These are phyloP conservation scores for Vickermania ingenoplastis DNA, from an alignment of 208 protist species.

Conservation along the genomic window DNA sequence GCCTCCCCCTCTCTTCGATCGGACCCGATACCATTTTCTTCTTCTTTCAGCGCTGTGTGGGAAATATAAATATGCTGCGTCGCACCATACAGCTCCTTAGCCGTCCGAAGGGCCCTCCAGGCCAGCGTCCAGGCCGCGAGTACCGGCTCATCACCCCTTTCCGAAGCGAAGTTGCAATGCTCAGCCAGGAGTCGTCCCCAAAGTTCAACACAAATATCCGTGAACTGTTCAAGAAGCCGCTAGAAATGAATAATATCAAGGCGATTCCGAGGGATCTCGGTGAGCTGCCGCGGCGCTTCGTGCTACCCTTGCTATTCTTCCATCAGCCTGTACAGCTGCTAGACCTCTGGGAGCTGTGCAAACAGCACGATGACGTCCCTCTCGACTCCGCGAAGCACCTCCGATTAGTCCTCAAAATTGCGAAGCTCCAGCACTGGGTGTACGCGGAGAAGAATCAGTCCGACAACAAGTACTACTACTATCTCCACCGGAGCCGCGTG, in stretches of 20 bases:
- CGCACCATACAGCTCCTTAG: slow-evolving; percentile 25
- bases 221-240: slow-evolving; percentile 80
- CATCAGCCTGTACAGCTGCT: slow-evolving; percentile 79
- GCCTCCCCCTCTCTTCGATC: no score
- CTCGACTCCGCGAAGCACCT: slow-evolving; percentile 84
- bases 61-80: slow-evolving; percentile 38
- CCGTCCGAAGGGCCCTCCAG: slow-evolving; percentile 71
- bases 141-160: slow-evolving; percentile 77
- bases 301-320: slow-evolving; percentile 78
- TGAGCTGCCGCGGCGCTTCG: slow-evolving; percentile 81
- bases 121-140: slow-evolving; percentile 62
- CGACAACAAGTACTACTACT: slow-evolving; percentile 85
- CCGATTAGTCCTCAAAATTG: slow-evolving; percentile 76
- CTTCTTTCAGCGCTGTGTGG: neutral
- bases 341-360: slow-evolving; percentile 76
- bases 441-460: slow-evolving; percentile 88
- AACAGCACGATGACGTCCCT: slow-evolving; percentile 80
- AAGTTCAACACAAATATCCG: slow-evolving; percentile 79
- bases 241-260: slow-evolving; percentile 74
- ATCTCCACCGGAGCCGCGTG: slow-evolving; percentile 70
- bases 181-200: slow-evolving; percentile 31
- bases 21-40: neutral
- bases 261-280: slow-evolving; percentile 81
- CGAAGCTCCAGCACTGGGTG: slow-evolving; percentile 78
- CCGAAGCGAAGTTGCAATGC: slow-evolving; percentile 78